Conservation (phyloP, 2,329 filamentous ascomycete genomes). For the Clonostachys rosea region DNA sequence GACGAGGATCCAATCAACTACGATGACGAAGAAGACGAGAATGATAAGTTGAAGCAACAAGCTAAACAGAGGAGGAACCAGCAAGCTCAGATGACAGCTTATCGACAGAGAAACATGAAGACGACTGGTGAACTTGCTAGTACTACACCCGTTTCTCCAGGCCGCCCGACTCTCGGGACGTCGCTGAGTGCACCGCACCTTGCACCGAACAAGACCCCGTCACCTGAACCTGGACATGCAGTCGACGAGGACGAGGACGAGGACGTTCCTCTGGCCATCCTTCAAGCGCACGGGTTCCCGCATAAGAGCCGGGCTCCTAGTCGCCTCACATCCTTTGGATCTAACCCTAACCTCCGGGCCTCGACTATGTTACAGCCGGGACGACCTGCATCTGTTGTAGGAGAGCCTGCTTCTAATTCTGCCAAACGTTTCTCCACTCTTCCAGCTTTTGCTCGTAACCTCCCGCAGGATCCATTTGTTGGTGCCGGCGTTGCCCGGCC, state of each 20-base stretch:
- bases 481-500: conserved; percentile 73
- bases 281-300: conserved; percentile 86
- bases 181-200: conserved; percentile 62
- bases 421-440: conserved; percentile 39
- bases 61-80: conserved; percentile 80
- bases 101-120: conserved; percentile 96
- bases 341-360: conserved; percentile 67
- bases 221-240: conserved; percentile 26
- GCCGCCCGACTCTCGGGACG: conserved; percentile 50
- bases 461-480: conserved; percentile 82
- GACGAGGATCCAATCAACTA: conserved; percentile 62
- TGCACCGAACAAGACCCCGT: conserved; percentile 25
- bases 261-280: conserved; percentile 79
- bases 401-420: conserved; percentile 32
- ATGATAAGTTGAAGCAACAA: conserved; percentile 68
- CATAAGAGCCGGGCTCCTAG: conserved; percentile 71
- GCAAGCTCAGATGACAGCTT: conserved; percentile 84
- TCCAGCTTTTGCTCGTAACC: conserved; percentile 75
- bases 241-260: conserved; percentile 87
- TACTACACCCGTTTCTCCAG: conserved; percentile 16
- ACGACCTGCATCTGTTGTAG: conserved; percentile 52
- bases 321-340: conserved; percentile 57
- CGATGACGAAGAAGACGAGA: conserved; percentile 74
- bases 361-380: conserved; percentile 33
- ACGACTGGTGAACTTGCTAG: conserved; percentile 67